A percentile compares a stretch with the other conserved stretches of the same genome.
These are phyloP conservation scores for Schrenkiella parvula DNA, from an alignment of 345 rosid species.

Conservation along the genomic window DNA sequence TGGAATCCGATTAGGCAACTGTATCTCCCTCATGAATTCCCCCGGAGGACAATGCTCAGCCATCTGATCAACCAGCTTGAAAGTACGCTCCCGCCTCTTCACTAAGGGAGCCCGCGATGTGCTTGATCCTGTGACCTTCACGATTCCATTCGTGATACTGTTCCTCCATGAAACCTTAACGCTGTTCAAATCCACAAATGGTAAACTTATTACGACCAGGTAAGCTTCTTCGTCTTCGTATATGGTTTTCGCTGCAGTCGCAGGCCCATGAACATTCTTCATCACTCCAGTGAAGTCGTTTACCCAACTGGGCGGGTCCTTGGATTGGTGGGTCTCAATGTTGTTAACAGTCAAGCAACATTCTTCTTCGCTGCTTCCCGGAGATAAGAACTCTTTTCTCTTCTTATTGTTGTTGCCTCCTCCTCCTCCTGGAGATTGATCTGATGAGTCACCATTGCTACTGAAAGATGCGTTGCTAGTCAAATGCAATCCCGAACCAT, in stretches of 20 bases:
- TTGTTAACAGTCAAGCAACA: slow-evolving; percentile 47
- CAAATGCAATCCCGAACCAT: slow-evolving; percentile 77
- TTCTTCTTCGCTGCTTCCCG: slow-evolving; percentile 63
- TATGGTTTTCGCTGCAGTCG: slow-evolving; percentile 87
- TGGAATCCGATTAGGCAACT: slow-evolving; percentile 76
- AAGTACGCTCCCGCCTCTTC: slow-evolving; percentile 79
- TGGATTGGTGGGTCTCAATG: slow-evolving; percentile 49
- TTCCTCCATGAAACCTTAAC: slow-evolving; percentile 98
- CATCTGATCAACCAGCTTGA: slow-evolving; percentile 81
- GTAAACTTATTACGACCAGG: slow-evolving; percentile 74
- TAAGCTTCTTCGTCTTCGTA: slow-evolving; percentile 84
- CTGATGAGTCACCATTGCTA: slow-evolving; percentile 63
- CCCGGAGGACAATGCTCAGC: slow-evolving; percentile 98
- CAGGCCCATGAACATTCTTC: slow-evolving; percentile 79
- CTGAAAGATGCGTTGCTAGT: slow-evolving; percentile 63
- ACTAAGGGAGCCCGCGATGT: slow-evolving; percentile 69
- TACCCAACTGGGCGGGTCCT: slow-evolving; percentile 57
- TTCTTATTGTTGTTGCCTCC: slow-evolving; percentile 40
- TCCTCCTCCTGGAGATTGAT: slow-evolving; percentile 56
- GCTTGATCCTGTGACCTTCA: slow-evolving; percentile 80
- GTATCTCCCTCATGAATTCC: slow-evolving; percentile 88
- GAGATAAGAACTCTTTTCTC: slow-evolving; percentile 75
- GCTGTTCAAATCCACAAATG: slow-evolving; percentile 86
- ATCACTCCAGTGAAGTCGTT: slow-evolving; percentile 77
- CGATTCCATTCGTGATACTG: slow-evolving; percentile 64